These are phyloP conservation scores for Chloranthus sessilifolius DNA, from an alignment of 164 flowering plant species.

Conservation along the genomic window DNA sequence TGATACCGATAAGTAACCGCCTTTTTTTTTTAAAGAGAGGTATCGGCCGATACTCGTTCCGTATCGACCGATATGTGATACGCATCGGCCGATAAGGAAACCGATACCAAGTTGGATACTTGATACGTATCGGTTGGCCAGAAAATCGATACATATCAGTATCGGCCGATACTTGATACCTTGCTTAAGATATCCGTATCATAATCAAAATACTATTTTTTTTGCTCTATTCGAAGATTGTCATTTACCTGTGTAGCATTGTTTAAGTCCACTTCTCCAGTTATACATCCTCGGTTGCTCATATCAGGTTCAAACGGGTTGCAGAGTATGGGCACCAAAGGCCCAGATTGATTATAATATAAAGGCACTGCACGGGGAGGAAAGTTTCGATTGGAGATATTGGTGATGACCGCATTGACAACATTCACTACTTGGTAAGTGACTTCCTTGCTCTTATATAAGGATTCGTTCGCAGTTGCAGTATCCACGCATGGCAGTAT, in stretches of 20 bases:
- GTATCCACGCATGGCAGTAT: slow-evolving; percentile 53
- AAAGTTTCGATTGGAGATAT: slow-evolving; percentile 49
- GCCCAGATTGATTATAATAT: slow-evolving; percentile 61
- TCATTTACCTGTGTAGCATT: slow-evolving; percentile 47
- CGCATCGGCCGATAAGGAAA: too few relatives aligned
- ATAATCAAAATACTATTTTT: too few relatives aligned
- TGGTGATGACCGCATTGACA: slow-evolving; percentile 42
- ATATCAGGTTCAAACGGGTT: slow-evolving; percentile 41
- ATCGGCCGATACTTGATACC: too few relatives aligned
- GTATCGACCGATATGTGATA: too few relatives aligned
- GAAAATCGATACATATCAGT: too few relatives aligned
- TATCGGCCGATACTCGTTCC: too few relatives aligned
- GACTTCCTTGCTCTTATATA: slow-evolving; percentile 44
- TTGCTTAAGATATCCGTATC: too few relatives aligned
- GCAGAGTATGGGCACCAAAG: slow-evolving; percentile 52
- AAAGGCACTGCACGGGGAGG: slow-evolving; percentile 32
- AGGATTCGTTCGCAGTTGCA: slow-evolving; percentile 46
- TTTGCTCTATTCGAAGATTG: too few relatives aligned
- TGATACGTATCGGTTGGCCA: too few relatives aligned
- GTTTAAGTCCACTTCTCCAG: slow-evolving; percentile 43
- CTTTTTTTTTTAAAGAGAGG: too few relatives aligned
- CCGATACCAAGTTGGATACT: too few relatives aligned
- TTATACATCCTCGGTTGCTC: slow-evolving; percentile 31
- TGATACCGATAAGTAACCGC: too few relatives aligned
- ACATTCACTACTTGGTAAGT: slow-evolving; percentile 37